Percentiles rank a stretch among this genome's conserved stretches.
Conservation (phyloP, 768 basidiomycete genomes). For the Boletus huronensis region DNA sequence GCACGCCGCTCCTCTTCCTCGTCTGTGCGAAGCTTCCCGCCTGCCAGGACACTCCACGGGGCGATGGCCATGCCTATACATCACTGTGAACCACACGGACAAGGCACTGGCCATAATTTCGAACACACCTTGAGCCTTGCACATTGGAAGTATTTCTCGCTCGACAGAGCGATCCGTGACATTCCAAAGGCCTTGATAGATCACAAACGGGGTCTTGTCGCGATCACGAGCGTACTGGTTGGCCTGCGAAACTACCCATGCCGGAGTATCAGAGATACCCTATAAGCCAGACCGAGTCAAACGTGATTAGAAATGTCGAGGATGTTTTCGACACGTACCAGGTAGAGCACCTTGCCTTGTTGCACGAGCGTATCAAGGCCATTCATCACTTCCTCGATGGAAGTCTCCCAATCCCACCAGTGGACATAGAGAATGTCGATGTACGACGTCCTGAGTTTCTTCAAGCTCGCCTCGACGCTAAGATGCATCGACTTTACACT, state of each 20-base stretch:
- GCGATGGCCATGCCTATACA: slow-evolving; percentile 30
- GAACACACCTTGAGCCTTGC: slow-evolving; percentile 31
- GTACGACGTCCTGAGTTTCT: slow-evolving; percentile 56
- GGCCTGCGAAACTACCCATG: slow-evolving; percentile 47
- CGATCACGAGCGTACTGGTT: slow-evolving; percentile 51
- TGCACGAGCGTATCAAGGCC: slow-evolving; percentile 41
- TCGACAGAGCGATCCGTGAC: slow-evolving; percentile 46
- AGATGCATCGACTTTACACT: slow-evolving; percentile 34
- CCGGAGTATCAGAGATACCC: slow-evolving; percentile 45
- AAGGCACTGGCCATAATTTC: background rate
- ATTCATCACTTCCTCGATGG: slow-evolving; percentile 46
- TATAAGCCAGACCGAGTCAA: slow-evolving; percentile 1
- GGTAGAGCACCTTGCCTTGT: slow-evolving; percentile 43
- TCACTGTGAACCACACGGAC: background rate
- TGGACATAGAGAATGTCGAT: slow-evolving; percentile 58
- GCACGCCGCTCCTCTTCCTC: slow-evolving; percentile 28
- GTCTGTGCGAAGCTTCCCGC: slow-evolving; percentile 30
- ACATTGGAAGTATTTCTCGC: slow-evolving; percentile 47
- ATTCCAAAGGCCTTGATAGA: slow-evolving; percentile 52
- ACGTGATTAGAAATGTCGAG: background rate
- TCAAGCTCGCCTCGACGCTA: slow-evolving; percentile 35
- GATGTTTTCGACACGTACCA: slow-evolving; percentile 17
- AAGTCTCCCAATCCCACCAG: slow-evolving; percentile 48
- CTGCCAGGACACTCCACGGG: slow-evolving; percentile 35
- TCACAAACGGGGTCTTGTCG: slow-evolving; percentile 46